These are phyloP conservation scores for Xanthoparmelia taractica DNA, from an alignment of 495 filamentous ascomycete genomes.

Conservation along the genomic window DNA sequence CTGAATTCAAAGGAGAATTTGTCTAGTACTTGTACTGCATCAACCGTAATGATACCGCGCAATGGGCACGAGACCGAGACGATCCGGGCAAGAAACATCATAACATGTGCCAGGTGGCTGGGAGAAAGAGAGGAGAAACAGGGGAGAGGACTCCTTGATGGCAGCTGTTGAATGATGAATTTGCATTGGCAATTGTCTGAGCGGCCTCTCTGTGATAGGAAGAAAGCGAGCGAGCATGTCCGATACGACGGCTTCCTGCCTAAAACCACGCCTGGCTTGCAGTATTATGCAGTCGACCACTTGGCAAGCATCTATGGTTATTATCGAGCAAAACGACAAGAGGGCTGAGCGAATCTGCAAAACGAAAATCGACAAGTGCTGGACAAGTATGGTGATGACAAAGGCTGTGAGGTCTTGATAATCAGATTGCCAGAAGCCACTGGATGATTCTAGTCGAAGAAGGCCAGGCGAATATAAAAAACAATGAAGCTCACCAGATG, in stretches of 20 bases:
- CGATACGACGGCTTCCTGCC: background rate
- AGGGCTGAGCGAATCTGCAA: background rate
- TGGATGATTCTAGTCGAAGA: background rate
- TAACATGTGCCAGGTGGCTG: background rate
- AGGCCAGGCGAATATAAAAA: background rate
- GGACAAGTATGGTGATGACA: background rate
- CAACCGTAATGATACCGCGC: background rate
- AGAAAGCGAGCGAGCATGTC: background rate
- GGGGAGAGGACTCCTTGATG: background rate
- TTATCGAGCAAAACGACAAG: background rate
- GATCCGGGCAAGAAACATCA: background rate
- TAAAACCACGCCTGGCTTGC: background rate
- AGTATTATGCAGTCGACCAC: background rate
- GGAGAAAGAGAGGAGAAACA: background rate
- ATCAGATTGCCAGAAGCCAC: background rate
- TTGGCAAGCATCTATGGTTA: background rate
- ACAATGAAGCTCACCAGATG: background rate
- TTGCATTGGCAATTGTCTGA: background rate
- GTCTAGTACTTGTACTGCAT: background rate
- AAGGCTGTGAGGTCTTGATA: background rate
- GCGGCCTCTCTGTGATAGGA: background rate
- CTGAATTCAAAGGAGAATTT: background rate
- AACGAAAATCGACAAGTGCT: background rate
- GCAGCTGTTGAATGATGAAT: background rate
- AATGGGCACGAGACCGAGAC: background rate